A percentile compares a stretch with the other conserved stretches of the same genome.
Conservation (phyloP, 2,329 filamentous ascomycete genomes). For the Rugonectria rugulosa region DNA sequence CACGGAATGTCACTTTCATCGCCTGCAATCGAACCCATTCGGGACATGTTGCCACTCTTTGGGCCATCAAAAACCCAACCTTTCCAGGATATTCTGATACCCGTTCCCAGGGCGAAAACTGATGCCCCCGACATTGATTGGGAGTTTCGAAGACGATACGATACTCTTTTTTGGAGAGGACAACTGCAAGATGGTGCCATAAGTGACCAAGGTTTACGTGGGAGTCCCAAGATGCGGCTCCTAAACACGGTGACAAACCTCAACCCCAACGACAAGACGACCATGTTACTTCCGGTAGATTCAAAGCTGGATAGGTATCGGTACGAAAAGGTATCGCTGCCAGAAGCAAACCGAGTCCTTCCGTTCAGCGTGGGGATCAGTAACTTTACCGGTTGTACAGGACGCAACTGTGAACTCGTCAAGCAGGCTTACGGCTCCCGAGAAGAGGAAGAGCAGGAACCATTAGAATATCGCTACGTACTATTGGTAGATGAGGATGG, state of each 20-base stretch:
- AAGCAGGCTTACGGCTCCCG: constrained; percentile 43
- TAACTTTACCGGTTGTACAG: constrained; percentile 63
- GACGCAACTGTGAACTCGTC: constrained; percentile 44
- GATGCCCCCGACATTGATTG: constrained; percentile 53
- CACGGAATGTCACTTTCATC: constrained; percentile 77
- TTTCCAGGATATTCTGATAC: constrained; percentile 81
- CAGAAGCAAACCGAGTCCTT: constrained; percentile 61
- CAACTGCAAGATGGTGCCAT: constrained; percentile 64
- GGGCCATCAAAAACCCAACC: constrained; percentile 75
- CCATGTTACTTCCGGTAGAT: constrained; percentile 63
- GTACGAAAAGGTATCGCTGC: constrained; percentile 62
- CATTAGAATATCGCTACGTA: constrained; percentile 74
- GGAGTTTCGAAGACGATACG: constrained; percentile 67
- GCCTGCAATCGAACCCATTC: constrained; percentile 66
- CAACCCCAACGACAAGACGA: constrained; percentile 55
- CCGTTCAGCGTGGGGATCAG: constrained; percentile 67
- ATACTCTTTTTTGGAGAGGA: constrained; percentile 79
- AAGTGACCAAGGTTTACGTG: constrained; percentile 64
- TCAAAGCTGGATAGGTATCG: constrained; percentile 50
- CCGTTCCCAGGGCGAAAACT: constrained; percentile 55
- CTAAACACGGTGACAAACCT: constrained; percentile 73
- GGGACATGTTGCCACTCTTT: constrained; percentile 76
- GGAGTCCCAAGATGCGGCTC: constrained; percentile 74
- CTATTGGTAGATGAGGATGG: constrained; percentile 76
- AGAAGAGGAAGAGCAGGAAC: constrained; percentile 52